Evolutionary conservation across 257 asterid genomes (phyloP), one percentile per base, ranked within the genome.

Genomic region (Henckelia pumila): DNA sequence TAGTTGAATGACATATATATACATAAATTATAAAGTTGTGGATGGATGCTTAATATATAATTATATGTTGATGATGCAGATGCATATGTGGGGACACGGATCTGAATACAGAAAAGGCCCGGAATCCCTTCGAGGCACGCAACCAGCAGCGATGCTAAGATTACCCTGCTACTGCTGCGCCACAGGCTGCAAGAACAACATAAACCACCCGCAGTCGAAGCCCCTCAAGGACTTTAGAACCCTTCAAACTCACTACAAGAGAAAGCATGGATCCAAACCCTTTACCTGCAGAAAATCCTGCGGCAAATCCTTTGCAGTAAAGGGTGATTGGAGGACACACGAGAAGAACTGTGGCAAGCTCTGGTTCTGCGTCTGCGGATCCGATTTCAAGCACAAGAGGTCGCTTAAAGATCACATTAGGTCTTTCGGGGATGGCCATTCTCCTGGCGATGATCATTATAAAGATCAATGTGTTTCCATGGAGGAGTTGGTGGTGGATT

Each of bases 81-180:
- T 92, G 98, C 98, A 92, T 79, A 92, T 92, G 96, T 92, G 98
- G 98, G 98, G 97, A 1, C 98, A 92, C 28, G 98, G 98, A 2
- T 89, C 98, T 0, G 94, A 92, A 58, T 92, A 69, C 49, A 75
- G 97, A 6, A 88, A 86, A 73, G 98, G 98, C 3, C 89, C 96
- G 0, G 93, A 84, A 32, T 92, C 97, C 21, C 84, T 92, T 0
- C 65, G 95, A 19, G 98, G 98, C 8, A 66, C 83, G 28, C 96
- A 92, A 35, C 97, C 98, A 44, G 84, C 97, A 16, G 93, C 97
- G 67, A 89, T 92, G 96, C 81, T 92, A 14, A 69, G 96, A 79
- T 79, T 92, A 6, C 93, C 98, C 1, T 92, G 98, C 83, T 92
- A 88, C 63, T 89, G 98, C 65, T 89, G 93, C 79, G 83, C 89